Evolutionary conservation across 352 stramenopile species (phyloP), one percentile per base, ranked within the genome.

Genomic region (Phytopythium kandeliae): DNA sequence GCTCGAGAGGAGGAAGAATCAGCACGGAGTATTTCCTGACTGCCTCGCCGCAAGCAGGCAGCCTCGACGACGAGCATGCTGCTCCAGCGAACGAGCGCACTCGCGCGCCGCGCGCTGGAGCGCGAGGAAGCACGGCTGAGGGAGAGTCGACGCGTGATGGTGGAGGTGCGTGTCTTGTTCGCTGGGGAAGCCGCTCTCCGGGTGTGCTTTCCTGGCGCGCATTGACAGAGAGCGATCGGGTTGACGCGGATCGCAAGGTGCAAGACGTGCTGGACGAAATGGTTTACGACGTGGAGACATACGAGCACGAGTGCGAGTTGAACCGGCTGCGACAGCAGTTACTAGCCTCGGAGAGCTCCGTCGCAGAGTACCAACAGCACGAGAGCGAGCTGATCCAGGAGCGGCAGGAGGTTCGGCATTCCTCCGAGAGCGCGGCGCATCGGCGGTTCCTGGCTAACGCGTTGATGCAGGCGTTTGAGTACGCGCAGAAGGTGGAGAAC

Each of bases 231-330:
- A 41, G 12, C 17, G 4, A 12, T 21, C 3, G 4, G 43, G 8
- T 4, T 24, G 10, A n/a, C 26, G 4, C 17, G 17, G 46, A 33
- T 34, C 28, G n/a, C n/a, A n/a, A 90, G 75, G 76, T 90, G 33
- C 68, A 83, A 43, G 63, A 51, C 33, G 71, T 90, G 36, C 67
- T 92, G 38, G 72, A 84, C 35, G 82, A 90, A 55, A 90, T 92
- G 70, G 77, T 92, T 21, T 87, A 86, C 57, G 82, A 92, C 53
- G 67, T 92, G n/a, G 82, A 90, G 57, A 81, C 50, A 37, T 85
- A 60, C 26, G 77, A 79, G 19, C 57, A 78, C 55, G 77, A 90
- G 48, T 72, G 65, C 31, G 71, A 88, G 49, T 33, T 84, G 11
- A 42, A 59, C 3, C 57, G 24, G 3, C 45, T 90, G 34, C 55